phyloP scores from a whole-genome alignment of 441 rosid species.

The Gossypium gossypioides region DNA sequence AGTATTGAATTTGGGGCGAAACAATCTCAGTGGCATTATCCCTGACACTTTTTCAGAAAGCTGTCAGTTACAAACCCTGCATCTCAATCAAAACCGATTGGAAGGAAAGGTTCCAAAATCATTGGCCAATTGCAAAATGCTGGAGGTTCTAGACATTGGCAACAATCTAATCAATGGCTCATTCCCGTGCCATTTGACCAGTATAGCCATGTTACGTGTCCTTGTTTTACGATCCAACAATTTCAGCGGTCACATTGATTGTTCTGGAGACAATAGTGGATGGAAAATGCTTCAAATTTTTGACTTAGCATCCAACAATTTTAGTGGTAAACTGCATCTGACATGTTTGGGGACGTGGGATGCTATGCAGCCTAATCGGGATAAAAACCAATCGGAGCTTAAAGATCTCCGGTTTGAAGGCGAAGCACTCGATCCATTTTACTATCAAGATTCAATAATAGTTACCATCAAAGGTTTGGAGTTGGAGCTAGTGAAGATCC shows the following conservation, averaged over 20 bases:
- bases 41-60: neutral
- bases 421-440: neutral
- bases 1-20: neutral
- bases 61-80: slow-evolving; percentile 19
- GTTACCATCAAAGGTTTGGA: slow-evolving; percentile 40
- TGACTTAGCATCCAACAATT: no score
- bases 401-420: slow-evolving; percentile 17
- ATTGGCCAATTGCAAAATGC: slow-evolving; percentile 1
- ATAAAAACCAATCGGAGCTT: slow-evolving; percentile 1
- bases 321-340: no score
- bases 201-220: neutral
- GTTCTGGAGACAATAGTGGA: slow-evolving; percentile 9
- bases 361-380: slow-evolving; percentile 28
- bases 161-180: slow-evolving; percentile 21
- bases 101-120: slow-evolving; percentile 24
- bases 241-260: slow-evolving; percentile 30
- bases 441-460: slow-evolving; percentile 37
- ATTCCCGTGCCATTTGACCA: slow-evolving; percentile 26
- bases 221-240: no score
- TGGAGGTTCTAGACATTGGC: slow-evolving; percentile 27
- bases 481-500: slow-evolving; percentile 37
- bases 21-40: slow-evolving; percentile 6
- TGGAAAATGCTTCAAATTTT: slow-evolving; percentile 20
- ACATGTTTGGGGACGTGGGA: slow-evolving; percentile 29
- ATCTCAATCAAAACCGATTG: slow-evolving; percentile 16